Evolutionary conservation across 2,329 filamentous ascomycete species (phyloP).

Genomic region (Aschersonia sp.): DNA sequence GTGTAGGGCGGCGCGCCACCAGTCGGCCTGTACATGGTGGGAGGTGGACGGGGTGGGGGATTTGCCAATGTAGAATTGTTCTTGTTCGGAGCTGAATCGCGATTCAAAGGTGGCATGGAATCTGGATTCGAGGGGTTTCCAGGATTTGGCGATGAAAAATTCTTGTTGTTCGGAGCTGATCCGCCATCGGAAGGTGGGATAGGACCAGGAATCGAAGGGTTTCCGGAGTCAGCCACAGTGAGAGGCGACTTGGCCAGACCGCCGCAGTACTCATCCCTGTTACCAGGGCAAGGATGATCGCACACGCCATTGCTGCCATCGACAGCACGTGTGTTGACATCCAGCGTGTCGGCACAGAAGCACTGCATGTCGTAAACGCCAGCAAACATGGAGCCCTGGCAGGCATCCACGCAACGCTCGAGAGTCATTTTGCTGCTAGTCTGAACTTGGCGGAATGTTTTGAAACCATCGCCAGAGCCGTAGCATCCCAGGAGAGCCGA

Average conservation of each 20-base stretch:
- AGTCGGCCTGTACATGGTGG: not conserved
- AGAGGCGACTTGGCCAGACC: constrained; percentile 13
- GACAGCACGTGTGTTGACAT: constrained; percentile 21
- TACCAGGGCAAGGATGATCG: constrained; percentile 25
- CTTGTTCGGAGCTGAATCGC: not conserved
- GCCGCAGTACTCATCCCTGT: constrained; percentile 25
- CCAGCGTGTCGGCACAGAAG: constrained; percentile 29
- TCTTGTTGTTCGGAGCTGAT: too few relatives aligned
- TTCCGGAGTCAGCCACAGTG: not conserved
- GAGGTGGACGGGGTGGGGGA: not conserved
- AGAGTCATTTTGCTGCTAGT: constrained; percentile 23
- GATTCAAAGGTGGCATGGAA: too few relatives aligned
- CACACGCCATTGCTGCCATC: constrained; percentile 11
- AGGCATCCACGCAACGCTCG: constrained; percentile 22
- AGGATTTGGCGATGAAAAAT: too few relatives aligned
- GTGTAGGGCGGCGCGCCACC: too few relatives aligned
- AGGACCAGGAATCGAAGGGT: not conserved
- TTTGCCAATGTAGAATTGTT: not conserved
- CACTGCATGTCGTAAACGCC: constrained; percentile 26
- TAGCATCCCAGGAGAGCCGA: constrained; percentile 27
- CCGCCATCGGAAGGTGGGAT: too few relatives aligned
- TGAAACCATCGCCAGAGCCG: constrained; percentile 19
- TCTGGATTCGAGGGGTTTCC: too few relatives aligned
- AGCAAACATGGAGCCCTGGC: constrained; percentile 19
- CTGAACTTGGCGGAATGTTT: constrained; percentile 16